Evolutionary conservation across 2,329 filamentous ascomycete genomes (phyloP).

Genomic region (Didymella pinodella): DNA sequence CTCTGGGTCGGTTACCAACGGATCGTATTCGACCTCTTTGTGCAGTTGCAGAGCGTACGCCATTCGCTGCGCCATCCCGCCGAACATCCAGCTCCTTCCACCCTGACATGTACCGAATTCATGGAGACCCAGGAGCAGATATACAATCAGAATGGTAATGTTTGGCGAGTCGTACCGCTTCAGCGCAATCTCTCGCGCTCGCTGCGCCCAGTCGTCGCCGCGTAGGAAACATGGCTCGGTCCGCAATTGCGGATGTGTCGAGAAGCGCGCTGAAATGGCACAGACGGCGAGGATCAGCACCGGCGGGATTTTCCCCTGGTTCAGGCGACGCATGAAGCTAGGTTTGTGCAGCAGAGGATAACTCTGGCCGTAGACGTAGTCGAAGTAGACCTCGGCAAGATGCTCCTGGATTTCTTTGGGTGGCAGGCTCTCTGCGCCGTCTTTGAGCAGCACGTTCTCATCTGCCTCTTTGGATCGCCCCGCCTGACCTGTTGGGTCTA

Average conservation of each 20-base stretch:
- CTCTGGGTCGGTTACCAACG: constrained; percentile 67
- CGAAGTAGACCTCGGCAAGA: constrained; percentile 92
- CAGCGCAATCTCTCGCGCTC: constrained; percentile 85
- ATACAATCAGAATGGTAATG: constrained; percentile 91
- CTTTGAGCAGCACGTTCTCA: constrained; percentile 78
- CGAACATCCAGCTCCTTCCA: constrained; percentile 93
- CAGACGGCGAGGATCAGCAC: constrained; percentile 94
- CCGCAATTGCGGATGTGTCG: constrained; percentile 81
- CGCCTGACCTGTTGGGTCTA: constrained; percentile 60
- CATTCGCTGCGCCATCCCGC: constrained; percentile 95
- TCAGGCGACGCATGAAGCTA: constrained; percentile 91
- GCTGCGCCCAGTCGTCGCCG: constrained; percentile 88
- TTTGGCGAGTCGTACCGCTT: constrained; percentile 93
- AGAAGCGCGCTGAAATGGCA: constrained; percentile 93
- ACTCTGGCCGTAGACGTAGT: constrained; percentile 92
- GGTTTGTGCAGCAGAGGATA: constrained; percentile 96
- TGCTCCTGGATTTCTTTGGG: constrained; percentile 90
- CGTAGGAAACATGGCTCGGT: constrained; percentile 82
- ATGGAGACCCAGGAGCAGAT: constrained; percentile 86
- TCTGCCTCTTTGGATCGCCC: constrained; percentile 64
- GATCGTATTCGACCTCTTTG: constrained; percentile 86
- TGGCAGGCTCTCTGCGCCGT: constrained; percentile 84
- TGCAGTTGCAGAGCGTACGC: constrained; percentile 94
- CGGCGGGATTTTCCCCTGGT: constrained; percentile 80
- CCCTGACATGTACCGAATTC: constrained; percentile 98